Base-by-base conservation (phyloP, 2,329 filamentous ascomycete genomes). In the Fusarium buharicum region DNA sequence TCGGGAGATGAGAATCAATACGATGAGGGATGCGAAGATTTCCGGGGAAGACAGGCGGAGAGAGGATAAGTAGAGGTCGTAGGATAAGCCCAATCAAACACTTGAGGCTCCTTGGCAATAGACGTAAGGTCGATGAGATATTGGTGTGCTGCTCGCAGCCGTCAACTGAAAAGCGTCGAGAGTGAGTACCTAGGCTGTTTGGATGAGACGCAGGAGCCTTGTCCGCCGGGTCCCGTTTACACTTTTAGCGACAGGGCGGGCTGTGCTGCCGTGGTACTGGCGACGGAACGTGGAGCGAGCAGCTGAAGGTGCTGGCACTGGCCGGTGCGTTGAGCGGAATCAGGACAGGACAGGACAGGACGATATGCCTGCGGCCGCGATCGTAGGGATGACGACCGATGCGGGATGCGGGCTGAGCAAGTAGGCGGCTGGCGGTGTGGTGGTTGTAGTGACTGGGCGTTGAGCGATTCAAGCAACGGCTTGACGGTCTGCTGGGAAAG, bases 361-460 rank as follows among this genome's bases (percentile, higher is more conserved):
- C 49, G 44, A 60, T 44, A 71, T 70, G 68, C 65, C 66, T 60
- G 67, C 62, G 67, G 60, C 68, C 68, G 68, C 57, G 67, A 71
- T 66, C 49, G 68, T 71, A 71, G 64, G 68, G 68, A 68, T 70
- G 65, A 66, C 65, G 60, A 59, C 60, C 31, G 60, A 68, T 67
- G 68, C 68, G 60, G 64, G 64, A 55, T 70, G 68, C 67, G 62
- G 68, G 67, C 65, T 70, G 63, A 67, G 67, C 61, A 67, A 59
- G 60, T 62, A 65, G 62, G 64, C 56, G 64, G 64, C 62, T 69
- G 67, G 69, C 67, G 66, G 69, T 70, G 69, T 71, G 64, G 67
- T 71, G 69, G 69, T 55, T 59, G 64, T 67, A 70, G 62, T 64
- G 69, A 66, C 63, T 61, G 63, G 65, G 68, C 68, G 69, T 69